These are phyloP conservation scores for Astrothelium subdiscretum DNA, from an alignment of 495 filamentous ascomycete genomes.

Conservation along the genomic window DNA sequence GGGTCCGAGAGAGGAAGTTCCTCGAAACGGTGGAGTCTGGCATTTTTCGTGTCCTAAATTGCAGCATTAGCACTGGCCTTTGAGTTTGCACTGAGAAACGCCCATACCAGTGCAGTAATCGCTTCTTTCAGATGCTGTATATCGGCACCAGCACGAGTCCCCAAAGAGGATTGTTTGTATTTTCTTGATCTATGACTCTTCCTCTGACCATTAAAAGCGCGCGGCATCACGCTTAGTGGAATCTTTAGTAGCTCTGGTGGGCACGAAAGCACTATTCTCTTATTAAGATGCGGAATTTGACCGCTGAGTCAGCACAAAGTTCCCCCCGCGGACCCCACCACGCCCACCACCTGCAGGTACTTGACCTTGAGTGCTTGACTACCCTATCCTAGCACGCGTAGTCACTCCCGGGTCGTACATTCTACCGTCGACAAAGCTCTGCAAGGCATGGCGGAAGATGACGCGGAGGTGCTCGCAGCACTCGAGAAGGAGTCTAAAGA, in stretches of 20 bases:
- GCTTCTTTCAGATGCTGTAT: not conserved
- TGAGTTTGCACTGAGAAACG: not conserved
- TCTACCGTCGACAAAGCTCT: not conserved
- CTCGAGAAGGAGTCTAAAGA: conserved; percentile 83
- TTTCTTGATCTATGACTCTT: not conserved
- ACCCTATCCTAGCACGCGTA: too few species aligned
- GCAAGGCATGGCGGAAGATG: conserved; percentile 37
- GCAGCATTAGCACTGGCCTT: not conserved
- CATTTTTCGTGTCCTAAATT: conserved; percentile 15
- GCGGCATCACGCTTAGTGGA: not conserved
- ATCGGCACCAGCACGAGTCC: not conserved
- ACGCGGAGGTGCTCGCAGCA: conserved; percentile 69
- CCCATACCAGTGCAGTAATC: not conserved
- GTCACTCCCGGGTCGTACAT: too few species aligned
- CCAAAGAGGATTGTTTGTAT: not conserved
- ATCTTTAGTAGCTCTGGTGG: not conserved
- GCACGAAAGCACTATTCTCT: too few species aligned
- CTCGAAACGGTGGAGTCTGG: conserved; percentile 42
- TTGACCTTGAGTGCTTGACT: too few species aligned
- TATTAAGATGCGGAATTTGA: not conserved
- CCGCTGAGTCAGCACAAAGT: not conserved
- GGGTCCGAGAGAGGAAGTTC: conserved; percentile 78
- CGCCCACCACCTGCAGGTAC: too few species aligned
- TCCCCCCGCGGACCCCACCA: not conserved
- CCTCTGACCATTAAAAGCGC: not conserved